Evolutionary conservation across 2,329 filamentous ascomycete species (phyloP), one percentile per base, ranked within the genome.

Genomic region (Aotearoamyces nothofagi): DNA sequence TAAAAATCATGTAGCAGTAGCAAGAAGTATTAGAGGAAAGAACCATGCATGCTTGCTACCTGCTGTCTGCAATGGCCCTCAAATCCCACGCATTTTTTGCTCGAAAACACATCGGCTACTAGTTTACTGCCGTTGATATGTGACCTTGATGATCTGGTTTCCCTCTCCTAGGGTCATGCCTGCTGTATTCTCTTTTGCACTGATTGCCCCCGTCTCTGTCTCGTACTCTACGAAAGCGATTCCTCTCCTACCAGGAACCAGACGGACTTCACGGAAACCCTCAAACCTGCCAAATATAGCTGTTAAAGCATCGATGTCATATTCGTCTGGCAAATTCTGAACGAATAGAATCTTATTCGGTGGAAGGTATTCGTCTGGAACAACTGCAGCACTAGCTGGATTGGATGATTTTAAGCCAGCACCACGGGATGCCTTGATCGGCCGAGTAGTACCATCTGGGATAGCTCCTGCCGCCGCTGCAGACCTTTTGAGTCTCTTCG

Each of bases 151-250:
- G 5, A 72, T 63, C 57, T 83, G 81, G 40, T 69, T 68, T 25
- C 73, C 72, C 11, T 73, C 73, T 30, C 77, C 79, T 42, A 98
- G 60, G 14, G 70, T 62, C 71, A 90, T 86, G 13, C 83, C 83
- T 9, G 81, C 78, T 17, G 83, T 92, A 39, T 78, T 83, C 62
- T 96, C 87, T 64, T 93, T 96, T 11, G 90, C 90, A 31, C 74
- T 77, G 45, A 93, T 93, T 15, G 90, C 86, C 23, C 82, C 84
- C 26, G 76, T 67, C 57, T 96, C 84, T 40, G 71, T 75, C 46
- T 93, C 83, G 57, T 96, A 98, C 55, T 98, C 90, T 35, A 94
- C 83, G 53, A 98, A 98, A 1, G 84, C 90, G 52, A 98, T 86
- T 3, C 83, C 83, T 39, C 72, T 77, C 29, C 87, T 66, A 16